Conservation (phyloP, 164 flowering plant genomes). For the Stephania yunnanensis region DNA sequence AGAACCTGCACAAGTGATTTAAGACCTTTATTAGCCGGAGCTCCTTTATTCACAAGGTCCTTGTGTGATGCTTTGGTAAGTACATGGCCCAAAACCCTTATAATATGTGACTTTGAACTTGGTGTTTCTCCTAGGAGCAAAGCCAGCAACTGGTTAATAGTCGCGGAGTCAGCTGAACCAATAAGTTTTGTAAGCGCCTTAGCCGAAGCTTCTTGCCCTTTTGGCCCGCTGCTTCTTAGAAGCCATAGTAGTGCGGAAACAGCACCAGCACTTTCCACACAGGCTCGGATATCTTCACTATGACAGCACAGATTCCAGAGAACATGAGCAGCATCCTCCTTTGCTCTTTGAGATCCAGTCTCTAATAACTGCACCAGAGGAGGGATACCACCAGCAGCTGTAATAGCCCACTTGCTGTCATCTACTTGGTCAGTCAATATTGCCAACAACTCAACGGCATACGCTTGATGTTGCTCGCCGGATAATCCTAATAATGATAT, state of each 20-base stretch:
- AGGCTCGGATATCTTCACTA: conserved; percentile 88
- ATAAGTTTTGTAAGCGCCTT: conserved; percentile 70
- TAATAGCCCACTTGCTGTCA: conserved; percentile 98
- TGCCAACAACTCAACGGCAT: conserved; percentile 62
- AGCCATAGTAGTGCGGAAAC: conserved; percentile 76
- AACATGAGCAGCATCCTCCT: conserved; percentile 69
- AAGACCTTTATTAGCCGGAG: conserved; percentile 69
- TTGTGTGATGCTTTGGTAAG: conserved; percentile 56
- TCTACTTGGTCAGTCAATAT: conserved; percentile 76
- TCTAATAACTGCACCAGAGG: conserved; percentile 79
- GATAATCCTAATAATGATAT: conserved; percentile 83
- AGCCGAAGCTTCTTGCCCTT: conserved; percentile 74
- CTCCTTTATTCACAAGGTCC: conserved; percentile 66
- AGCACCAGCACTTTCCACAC: conserved; percentile 92
- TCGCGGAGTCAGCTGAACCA: conserved; percentile 68
- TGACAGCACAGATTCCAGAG: conserved; percentile 74
- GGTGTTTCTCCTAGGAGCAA: conserved; percentile 74
- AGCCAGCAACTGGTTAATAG: conserved; percentile 70
- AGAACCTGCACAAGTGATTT: conserved; percentile 77
- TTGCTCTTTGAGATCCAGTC: conserved; percentile 74
- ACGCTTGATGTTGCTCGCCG: conserved; percentile 87
- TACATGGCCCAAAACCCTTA: conserved; percentile 77
- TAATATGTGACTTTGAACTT: conserved; percentile 53
- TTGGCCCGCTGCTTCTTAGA: conserved; percentile 65
- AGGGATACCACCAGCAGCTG: conserved; percentile 97